Evolutionary conservation across 108 stramenopile genomes (phyloP).

Genomic region (Nannochloropsis granulata): DNA sequence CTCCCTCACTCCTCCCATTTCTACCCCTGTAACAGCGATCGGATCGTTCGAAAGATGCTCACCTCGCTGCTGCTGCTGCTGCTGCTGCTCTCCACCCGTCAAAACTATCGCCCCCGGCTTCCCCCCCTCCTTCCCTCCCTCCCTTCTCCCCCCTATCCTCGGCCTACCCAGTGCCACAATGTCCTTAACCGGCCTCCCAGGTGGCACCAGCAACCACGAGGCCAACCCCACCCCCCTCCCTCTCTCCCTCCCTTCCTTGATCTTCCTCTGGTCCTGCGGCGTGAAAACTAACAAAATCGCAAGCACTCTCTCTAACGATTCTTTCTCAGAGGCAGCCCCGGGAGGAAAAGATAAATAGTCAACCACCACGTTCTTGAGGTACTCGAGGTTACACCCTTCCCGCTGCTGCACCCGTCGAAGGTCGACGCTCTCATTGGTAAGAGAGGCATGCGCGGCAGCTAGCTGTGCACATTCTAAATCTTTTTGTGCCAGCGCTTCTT

Average conservation of each 20-base stretch:
- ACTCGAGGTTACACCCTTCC: neutral
- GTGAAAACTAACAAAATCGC: neutral
- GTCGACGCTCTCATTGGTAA: neutral
- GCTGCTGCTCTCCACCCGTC: too few relatives aligned
- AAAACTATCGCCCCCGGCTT: neutral
- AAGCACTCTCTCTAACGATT: neutral
- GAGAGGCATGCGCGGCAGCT: neutral
- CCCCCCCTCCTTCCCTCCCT: neutral
- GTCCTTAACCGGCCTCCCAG: neutral
- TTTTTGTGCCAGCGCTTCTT: neutral
- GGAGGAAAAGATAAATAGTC: neutral
- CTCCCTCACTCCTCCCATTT: neutral
- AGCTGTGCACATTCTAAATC: neutral
- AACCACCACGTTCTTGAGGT: neutral
- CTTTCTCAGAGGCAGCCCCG: neutral
- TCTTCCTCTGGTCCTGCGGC: neutral
- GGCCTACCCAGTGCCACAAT: neutral
- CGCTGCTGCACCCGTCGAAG: neutral
- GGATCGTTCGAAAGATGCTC: neutral
- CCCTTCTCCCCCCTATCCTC: neutral
- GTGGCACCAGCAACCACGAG: neutral
- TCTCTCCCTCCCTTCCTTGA: neutral
- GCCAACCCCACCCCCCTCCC: neutral
- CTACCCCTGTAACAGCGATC: neutral
- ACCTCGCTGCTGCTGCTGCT: neutral